Percentiles rank a stretch among this genome's conserved stretches.
These are phyloP conservation scores for Cunninghamia lanceolata DNA, from an alignment of 75 land plant genomes.

Conservation along the genomic window DNA sequence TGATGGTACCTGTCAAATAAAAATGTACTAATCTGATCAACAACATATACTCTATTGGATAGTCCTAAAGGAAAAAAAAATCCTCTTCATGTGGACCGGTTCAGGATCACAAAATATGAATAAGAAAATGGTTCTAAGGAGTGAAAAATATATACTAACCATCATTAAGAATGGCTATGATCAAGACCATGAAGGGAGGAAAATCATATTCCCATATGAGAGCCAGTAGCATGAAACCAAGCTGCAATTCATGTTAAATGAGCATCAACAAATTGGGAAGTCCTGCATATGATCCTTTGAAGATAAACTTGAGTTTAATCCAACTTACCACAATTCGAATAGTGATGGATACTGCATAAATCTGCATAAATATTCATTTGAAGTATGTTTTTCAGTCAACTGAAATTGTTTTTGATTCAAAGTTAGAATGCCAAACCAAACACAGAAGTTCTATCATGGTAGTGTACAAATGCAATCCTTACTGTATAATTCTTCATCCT, in stretches of 20 bases:
- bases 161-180: constrained; percentile 71
- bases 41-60: not conserved
- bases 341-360: constrained; percentile 70
- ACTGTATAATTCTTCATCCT: constrained; percentile 92
- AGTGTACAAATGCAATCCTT: constrained; percentile 1
- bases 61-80: not conserved
- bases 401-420: not conserved
- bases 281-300: not conserved
- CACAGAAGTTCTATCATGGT: not conserved
- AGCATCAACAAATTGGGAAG: not conserved
- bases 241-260: constrained; percentile 26
- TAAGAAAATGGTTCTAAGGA: not conserved
- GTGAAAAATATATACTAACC: constrained; percentile 22
- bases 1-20: constrained; percentile 49
- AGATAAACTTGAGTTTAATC: not conserved
- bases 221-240: constrained; percentile 61
- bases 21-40: not conserved
- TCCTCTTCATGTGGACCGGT: not conserved
- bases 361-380: constrained; percentile 28
- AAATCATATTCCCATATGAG: constrained; percentile 65
- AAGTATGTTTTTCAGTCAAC: not conserved
- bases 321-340: constrained; percentile 68
- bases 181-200: constrained; percentile 72
- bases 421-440: not conserved
- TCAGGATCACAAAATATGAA: constrained; percentile 7